Conservation (phyloP, 495 filamentous ascomycete species). For the Penicillium lividum region DNA sequence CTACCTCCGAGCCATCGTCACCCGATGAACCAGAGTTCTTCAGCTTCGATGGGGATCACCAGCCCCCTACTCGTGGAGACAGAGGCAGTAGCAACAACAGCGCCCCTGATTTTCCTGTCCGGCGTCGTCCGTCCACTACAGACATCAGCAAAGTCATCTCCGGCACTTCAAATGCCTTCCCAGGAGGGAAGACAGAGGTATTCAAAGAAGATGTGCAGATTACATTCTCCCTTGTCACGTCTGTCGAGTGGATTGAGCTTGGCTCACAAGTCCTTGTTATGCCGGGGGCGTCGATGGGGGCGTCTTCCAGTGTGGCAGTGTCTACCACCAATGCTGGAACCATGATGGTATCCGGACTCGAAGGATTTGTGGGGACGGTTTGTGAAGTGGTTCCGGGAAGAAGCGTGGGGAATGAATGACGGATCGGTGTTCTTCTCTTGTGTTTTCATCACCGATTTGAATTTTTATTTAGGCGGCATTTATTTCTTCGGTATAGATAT, state of each 20-base stretch:
- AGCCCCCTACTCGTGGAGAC: slow-evolving; percentile 34
- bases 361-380: slow-evolving; percentile 52
- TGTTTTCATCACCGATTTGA: background rate
- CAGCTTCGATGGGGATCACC: slow-evolving; percentile 58
- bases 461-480: background rate
- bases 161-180: slow-evolving; percentile 4
- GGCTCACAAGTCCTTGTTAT: slow-evolving; percentile 78
- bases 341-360: slow-evolving; percentile 35
- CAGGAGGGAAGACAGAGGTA: slow-evolving; percentile 23
- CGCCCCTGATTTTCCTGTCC: background rate
- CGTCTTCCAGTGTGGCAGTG: slow-evolving; percentile 32
- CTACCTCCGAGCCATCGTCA: slow-evolving; percentile 32
- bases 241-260: slow-evolving; percentile 82
- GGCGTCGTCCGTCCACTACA: slow-evolving; percentile 14
- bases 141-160: slow-evolving; percentile 32
- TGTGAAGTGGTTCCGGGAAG: slow-evolving; percentile 37
- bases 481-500: background rate
- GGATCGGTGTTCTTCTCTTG: background rate
- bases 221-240: slow-evolving; percentile 71
- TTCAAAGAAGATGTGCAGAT: slow-evolving; percentile 57
- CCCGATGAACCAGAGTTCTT: slow-evolving; percentile 61
- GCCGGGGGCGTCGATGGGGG: slow-evolving; percentile 54
- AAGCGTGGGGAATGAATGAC: slow-evolving; percentile 12
- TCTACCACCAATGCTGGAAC: slow-evolving; percentile 1
- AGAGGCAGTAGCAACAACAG: background rate